phyloP scores from a whole-genome alignment of 495 filamentous ascomycete genomes.

The Tuber magnatum region DNA sequence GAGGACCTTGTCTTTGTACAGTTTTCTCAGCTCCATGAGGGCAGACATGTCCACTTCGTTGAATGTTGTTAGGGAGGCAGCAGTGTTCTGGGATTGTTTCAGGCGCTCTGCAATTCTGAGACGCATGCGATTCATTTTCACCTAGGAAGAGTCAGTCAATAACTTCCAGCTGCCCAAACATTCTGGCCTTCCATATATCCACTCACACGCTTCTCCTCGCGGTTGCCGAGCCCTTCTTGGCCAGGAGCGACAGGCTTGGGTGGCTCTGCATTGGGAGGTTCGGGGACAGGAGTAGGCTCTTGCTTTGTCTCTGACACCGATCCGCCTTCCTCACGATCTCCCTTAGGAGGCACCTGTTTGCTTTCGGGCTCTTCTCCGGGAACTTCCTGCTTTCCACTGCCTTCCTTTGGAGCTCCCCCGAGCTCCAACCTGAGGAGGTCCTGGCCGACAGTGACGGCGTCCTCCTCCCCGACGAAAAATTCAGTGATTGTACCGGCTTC shows the following conservation, averaged over 20 bases:
- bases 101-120: conserved; percentile 92
- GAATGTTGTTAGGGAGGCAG: conserved; percentile 94
- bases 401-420: conserved; percentile 56
- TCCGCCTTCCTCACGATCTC: conserved; percentile 45
- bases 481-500: conserved; percentile 83
- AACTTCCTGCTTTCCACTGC: conserved; percentile 48
- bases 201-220: conserved; percentile 82
- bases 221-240: conserved; percentile 53
- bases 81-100: conserved; percentile 98
- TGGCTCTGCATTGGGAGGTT: conserved; percentile 46
- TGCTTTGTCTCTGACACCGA: conserved; percentile 42
- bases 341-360: conserved; percentile 44
- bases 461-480: conserved; percentile 85
- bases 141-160: conserved; percentile 46
- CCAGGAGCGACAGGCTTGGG: conserved; percentile 30
- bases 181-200: neutral
- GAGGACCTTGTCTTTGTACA: conserved; percentile 91
- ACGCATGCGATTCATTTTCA: conserved; percentile 99
- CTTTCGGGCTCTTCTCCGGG: conserved; percentile 42
- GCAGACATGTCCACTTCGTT: conserved; percentile 99
- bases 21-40: conserved; percentile 90
- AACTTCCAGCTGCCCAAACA: conserved; percentile 10
- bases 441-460: conserved; percentile 91
- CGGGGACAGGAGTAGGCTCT: conserved; percentile 30
- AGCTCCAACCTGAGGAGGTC: conserved; percentile 77